These are phyloP conservation scores for Debaryomyces udenii DNA, from an alignment of 1,139 yeast species.

Conservation along the genomic window DNA sequence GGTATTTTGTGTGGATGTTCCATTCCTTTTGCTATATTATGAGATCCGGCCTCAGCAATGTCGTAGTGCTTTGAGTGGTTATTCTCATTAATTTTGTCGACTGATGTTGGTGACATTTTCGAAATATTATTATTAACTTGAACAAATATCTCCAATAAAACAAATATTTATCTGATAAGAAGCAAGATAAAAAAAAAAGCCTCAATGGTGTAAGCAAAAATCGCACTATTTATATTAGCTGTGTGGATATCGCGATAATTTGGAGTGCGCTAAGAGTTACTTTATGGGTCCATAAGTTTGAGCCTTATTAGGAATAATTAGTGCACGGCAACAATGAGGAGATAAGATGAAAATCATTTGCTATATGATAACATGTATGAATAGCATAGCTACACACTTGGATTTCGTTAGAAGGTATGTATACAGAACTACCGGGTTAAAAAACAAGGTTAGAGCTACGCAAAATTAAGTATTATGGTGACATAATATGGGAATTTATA, in stretches of 20 bases:
- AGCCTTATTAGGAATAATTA: neutral
- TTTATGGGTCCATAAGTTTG: neutral
- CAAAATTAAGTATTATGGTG: too few species aligned
- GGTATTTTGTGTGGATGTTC: slow-evolving; percentile 55
- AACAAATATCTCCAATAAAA: too few species aligned
- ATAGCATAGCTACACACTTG: too few species aligned
- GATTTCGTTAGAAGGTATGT: too few species aligned
- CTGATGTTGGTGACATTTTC: slow-evolving; percentile 7
- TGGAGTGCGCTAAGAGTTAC: slow-evolving; percentile 6
- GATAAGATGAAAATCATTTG: neutral
- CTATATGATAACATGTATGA: too few species aligned
- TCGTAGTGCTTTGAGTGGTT: slow-evolving; percentile 22
- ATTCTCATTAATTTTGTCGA: neutral
- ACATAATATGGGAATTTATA: too few species aligned
- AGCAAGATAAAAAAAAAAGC: neutral
- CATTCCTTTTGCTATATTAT: slow-evolving; percentile 53
- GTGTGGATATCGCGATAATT: slow-evolving; percentile 2
- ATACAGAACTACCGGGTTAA: too few species aligned
- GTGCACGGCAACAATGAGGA: neutral
- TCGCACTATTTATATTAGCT: slow-evolving; percentile 6
- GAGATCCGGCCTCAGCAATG: slow-evolving; percentile 41
- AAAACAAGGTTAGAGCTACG: too few species aligned
- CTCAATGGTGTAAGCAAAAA: neutral
- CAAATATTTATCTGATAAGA: neutral
- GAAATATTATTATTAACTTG: too few species aligned